Conservation (phyloP, 345 rosid genomes). For the Aurinia saxatilis region DNA sequence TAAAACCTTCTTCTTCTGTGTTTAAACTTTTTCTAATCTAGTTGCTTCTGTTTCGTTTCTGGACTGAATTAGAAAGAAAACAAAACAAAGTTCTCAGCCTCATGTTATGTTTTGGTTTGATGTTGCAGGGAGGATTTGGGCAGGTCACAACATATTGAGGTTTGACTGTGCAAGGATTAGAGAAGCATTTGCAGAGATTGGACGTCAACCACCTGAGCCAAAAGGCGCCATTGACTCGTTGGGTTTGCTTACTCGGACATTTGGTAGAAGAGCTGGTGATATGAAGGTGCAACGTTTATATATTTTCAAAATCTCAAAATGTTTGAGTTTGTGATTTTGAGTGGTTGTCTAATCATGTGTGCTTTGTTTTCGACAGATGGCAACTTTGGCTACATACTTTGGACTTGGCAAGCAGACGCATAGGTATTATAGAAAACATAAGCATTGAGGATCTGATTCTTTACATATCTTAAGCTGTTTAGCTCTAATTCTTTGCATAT, state of each 20-base stretch:
- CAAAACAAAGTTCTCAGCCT: background rate
- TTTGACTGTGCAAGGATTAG: conserved; percentile 79
- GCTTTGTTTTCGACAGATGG: conserved; percentile 52
- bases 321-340: background rate
- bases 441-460: background rate
- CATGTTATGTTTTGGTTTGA: background rate
- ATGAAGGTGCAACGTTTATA: conserved; percentile 54
- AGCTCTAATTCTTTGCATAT: background rate
- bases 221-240: conserved; percentile 70
- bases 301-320: background rate
- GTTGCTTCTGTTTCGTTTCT: background rate
- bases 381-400: conserved; percentile 75
- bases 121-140: conserved; percentile 80
- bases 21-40: background rate
- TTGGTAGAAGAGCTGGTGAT: conserved; percentile 89
- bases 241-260: conserved; percentile 59
- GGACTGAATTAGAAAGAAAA: background rate
- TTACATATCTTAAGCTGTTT: background rate
- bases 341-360: background rate
- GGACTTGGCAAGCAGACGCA: conserved; percentile 80
- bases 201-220: conserved; percentile 66
- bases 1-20: background rate
- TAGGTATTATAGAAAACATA: conserved; percentile 37
- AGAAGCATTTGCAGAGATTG: conserved; percentile 72
- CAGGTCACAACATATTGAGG: conserved; percentile 82